A percentile compares a stretch with the other conserved stretches of the same genome.
Conservation (phyloP, 2,329 filamentous ascomycete genomes). For the Neoscytalidium dimidiatum region DNA sequence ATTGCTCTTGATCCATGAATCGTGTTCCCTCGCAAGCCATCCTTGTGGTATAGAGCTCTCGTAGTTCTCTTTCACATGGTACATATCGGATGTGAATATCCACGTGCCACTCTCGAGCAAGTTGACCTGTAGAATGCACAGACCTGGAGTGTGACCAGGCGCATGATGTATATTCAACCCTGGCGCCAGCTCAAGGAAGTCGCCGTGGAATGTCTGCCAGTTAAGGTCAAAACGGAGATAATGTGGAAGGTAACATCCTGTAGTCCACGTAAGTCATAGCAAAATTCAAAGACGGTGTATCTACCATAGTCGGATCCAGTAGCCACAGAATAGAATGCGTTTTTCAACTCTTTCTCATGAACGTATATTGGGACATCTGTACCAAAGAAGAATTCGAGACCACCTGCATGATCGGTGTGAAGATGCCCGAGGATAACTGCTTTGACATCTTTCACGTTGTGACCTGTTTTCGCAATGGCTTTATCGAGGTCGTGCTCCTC, state of each 20-base stretch:
- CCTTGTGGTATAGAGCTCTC: constrained; percentile 36
- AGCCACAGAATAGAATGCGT: constrained; percentile 40
- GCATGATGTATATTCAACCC: constrained; percentile 36
- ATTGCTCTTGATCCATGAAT: constrained; percentile 34
- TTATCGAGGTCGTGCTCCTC: constrained; percentile 26
- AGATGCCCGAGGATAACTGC: constrained; percentile 41
- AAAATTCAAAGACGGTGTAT: not conserved
- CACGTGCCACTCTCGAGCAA: constrained; percentile 35
- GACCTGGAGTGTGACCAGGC: constrained; percentile 39
- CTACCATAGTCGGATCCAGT: constrained; percentile 32
- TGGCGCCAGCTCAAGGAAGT: constrained; percentile 34
- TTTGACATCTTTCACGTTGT: constrained; percentile 38
- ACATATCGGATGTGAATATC: constrained; percentile 42
- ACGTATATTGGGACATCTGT: constrained; percentile 39
- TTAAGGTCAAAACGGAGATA: constrained; percentile 40
- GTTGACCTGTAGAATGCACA: constrained; percentile 40
- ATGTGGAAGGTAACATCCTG: constrained; percentile 33
- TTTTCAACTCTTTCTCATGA: constrained; percentile 40
- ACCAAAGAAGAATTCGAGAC: constrained; percentile 35
- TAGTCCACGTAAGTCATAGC: not conserved
- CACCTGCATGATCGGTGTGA: constrained; percentile 39
- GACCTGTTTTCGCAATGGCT: constrained; percentile 32
- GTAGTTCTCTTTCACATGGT: constrained; percentile 40
- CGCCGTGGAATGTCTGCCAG: constrained; percentile 38
- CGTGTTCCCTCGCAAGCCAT: constrained; percentile 40